Percentiles rank a stretch among this genome's conserved stretches.
Conservation (phyloP, 2,329 filamentous ascomycete genomes). For the Eutypella sp. region DNA sequence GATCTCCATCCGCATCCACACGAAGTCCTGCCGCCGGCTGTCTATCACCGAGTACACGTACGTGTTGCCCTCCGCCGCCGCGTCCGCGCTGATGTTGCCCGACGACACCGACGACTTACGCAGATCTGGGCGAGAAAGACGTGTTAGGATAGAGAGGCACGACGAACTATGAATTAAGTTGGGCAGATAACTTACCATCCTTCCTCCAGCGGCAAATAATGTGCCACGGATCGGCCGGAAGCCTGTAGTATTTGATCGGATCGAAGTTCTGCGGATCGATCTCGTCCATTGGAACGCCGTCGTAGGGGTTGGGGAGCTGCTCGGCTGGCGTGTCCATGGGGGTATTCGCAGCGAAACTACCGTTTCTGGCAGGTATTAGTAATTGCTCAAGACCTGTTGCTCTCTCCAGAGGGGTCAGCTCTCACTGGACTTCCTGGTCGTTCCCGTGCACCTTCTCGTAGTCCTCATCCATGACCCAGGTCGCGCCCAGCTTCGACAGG, state of each 20-base stretch:
- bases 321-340: conserved; percentile 14
- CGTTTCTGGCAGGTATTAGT: not conserved
- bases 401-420: conserved; percentile 15
- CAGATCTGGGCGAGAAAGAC: too few species aligned
- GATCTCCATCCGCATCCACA: conserved; percentile 94
- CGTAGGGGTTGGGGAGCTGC: conserved; percentile 19
- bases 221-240: conserved; percentile 94
- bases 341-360: conserved; percentile 4
- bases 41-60: conserved; percentile 37
- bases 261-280: conserved; percentile 38
- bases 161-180: conserved; percentile 34
- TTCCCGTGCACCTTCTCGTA: conserved; percentile 45
- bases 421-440: conserved; percentile 36
- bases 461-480: conserved; percentile 71
- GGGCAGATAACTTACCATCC: conserved; percentile 60
- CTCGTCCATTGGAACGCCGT: conserved; percentile 21
- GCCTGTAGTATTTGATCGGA: conserved; percentile 61
- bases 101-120: conserved; percentile 28
- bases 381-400: not conserved
- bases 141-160: too few species aligned
- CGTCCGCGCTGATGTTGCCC: conserved; percentile 22
- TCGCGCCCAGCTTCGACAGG: conserved; percentile 77
- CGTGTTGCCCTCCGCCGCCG: conserved; percentile 37
- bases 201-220: conserved; percentile 88
- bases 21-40: conserved; percentile 55